Evolutionary conservation across 2,329 filamentous ascomycete species (phyloP).

Genomic region (Hymenoscyphus scutula): DNA sequence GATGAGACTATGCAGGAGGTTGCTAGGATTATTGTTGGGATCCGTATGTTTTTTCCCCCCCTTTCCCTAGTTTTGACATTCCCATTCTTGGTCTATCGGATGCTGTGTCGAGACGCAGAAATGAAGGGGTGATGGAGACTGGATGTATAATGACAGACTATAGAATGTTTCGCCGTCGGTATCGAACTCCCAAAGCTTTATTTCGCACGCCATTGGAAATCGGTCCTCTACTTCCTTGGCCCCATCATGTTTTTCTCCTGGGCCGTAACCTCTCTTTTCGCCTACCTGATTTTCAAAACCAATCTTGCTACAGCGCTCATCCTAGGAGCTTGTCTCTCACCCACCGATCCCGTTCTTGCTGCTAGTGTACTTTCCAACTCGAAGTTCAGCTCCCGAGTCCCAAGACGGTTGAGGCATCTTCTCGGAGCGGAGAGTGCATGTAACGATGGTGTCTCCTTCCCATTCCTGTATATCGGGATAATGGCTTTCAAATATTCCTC

Average conservation of each 20-base stretch:
- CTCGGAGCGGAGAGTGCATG: slow-evolving; percentile 53
- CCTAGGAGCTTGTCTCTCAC: slow-evolving; percentile 53
- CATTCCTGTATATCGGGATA: slow-evolving; percentile 54
- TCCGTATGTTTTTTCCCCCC: slow-evolving; percentile 38
- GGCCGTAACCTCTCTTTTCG: slow-evolving; percentile 47
- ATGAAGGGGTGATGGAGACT: no score
- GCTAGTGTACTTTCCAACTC: slow-evolving; percentile 52
- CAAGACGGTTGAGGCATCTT: slow-evolving; percentile 49
- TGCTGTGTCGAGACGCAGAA: no score
- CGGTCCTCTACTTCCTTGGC: slow-evolving; percentile 29
- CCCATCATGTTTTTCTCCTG: slow-evolving; percentile 33
- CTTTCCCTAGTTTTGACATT: no score
- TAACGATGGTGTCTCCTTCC: slow-evolving; percentile 55
- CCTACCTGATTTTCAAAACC: slow-evolving; percentile 44
- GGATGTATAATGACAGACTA: no score
- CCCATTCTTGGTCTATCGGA: no score
- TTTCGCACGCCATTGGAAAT: slow-evolving; percentile 33
- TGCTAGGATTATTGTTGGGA: slow-evolving; percentile 68
- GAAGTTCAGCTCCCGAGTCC: slow-evolving; percentile 51
- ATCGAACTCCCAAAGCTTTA: slow-evolving; percentile 61
- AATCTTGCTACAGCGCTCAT: slow-evolving; percentile 47
- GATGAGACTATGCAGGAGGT: slow-evolving; percentile 69
- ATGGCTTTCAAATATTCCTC: slow-evolving; percentile 42
- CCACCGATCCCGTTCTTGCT: slow-evolving; percentile 55
- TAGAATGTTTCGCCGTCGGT: slow-evolving; percentile 67